Percentiles rank a stretch among this genome's conserved stretches.
Conservation (phyloP, 495 filamentous ascomycete species). For the Penicillium daleae region DNA sequence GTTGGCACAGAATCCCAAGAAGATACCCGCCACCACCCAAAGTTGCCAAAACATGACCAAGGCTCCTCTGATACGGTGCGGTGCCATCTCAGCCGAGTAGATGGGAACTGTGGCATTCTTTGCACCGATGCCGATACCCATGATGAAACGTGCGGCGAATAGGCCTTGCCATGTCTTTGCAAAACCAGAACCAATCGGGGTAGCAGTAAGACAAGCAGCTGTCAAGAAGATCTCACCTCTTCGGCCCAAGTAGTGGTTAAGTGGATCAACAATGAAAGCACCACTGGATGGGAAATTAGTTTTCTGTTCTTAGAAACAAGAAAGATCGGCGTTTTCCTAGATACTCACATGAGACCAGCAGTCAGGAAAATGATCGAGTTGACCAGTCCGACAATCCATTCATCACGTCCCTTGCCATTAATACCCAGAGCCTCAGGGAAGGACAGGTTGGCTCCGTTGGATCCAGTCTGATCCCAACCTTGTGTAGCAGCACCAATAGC, state of each 20-base stretch:
- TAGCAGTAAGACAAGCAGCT: constrained; percentile 51
- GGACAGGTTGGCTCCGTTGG: constrained; percentile 66
- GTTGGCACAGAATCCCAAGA: constrained; percentile 65
- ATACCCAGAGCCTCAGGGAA: constrained; percentile 61
- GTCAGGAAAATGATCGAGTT: constrained; percentile 51
- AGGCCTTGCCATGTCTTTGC: constrained; percentile 58
- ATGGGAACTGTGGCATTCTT: constrained; percentile 67
- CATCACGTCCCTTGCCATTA: constrained; percentile 42
- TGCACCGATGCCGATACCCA: constrained; percentile 65
- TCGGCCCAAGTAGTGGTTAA: constrained; percentile 59
- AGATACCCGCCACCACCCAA: constrained; percentile 54
- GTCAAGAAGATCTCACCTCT: constrained; percentile 61
- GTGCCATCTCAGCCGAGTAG: constrained; percentile 65
- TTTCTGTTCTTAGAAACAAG: not conserved
- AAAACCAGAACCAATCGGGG: constrained; percentile 56
- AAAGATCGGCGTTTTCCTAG: no score
- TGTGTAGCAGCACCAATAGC: constrained; percentile 43
- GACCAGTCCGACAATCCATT: constrained; percentile 63
- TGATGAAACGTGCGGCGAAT: constrained; percentile 56
- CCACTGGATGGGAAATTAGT: constrained; percentile 43
- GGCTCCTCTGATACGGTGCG: constrained; percentile 62
- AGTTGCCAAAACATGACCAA: constrained; percentile 72
- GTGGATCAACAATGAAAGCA: constrained; percentile 53
- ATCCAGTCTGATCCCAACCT: constrained; percentile 70
- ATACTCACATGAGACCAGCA: constrained; percentile 44